A percentile compares a stretch with the other conserved stretches of the same genome.
Conservation (phyloP, 495 filamentous ascomycete genomes). For the Penicillium ucsense region DNA sequence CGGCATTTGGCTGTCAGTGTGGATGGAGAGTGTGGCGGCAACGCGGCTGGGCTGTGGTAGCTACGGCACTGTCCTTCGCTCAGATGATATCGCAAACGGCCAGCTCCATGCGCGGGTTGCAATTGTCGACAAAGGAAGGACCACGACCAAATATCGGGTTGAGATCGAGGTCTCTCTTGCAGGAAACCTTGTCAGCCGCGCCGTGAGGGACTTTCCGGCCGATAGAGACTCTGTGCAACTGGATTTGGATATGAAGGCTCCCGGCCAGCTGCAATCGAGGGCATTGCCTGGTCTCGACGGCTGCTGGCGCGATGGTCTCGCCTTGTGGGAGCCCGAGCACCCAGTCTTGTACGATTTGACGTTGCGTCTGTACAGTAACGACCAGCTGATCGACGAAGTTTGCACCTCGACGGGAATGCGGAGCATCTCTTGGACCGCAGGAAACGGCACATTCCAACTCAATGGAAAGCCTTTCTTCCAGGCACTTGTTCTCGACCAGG, state of each 20-base stretch:
- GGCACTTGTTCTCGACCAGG: slow-evolving; percentile 28
- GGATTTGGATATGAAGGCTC: slow-evolving; percentile 15
- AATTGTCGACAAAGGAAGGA: slow-evolving; percentile 3
- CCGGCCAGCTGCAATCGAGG: slow-evolving; percentile 2
- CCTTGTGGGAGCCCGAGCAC: slow-evolving; percentile 30
- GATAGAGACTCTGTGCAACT: slow-evolving; percentile 16
- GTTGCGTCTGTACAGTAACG: slow-evolving; percentile 15
- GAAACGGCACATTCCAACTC: slow-evolving; percentile 28
- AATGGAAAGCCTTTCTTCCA: slow-evolving; percentile 31
- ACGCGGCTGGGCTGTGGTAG: slow-evolving; percentile 18
- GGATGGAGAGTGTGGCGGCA: slow-evolving; percentile 27
- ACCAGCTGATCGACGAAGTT: slow-evolving; percentile 18
- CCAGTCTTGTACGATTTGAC: slow-evolving; percentile 27
- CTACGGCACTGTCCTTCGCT: slow-evolving; percentile 23
- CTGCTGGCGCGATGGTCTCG: slow-evolving; percentile 20
- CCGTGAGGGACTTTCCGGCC: slow-evolving; percentile 1
- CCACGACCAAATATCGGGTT: slow-evolving; percentile 3
- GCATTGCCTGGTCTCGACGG: slow-evolving; percentile 9
- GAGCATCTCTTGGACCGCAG: slow-evolving; percentile 22
- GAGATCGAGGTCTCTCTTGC: slow-evolving; percentile 20
- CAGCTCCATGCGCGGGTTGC: slow-evolving; percentile 16
- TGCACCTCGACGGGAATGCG: slow-evolving; percentile 29
- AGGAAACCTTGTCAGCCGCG: slow-evolving; percentile 9
- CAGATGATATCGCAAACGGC: slow-evolving; percentile 26
- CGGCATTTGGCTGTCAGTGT: slow-evolving; percentile 29